A percentile compares a stretch with the other conserved stretches of the same genome.
Conservation (phyloP, 2,329 filamentous ascomycete species). For the Botryotinia calthae region DNA sequence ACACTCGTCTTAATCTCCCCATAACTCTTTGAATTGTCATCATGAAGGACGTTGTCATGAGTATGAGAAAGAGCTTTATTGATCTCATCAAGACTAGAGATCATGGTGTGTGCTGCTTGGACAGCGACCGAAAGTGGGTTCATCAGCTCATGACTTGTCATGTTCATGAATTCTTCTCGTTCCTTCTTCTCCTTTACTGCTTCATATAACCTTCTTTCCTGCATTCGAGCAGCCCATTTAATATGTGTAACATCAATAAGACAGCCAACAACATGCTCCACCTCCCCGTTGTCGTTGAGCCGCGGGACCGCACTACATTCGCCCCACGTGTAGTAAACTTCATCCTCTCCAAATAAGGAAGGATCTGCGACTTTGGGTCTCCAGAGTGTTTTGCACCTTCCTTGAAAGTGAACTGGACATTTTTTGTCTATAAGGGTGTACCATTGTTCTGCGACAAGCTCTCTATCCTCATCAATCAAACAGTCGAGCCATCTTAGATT, state of each 20-base stretch:
- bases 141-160: conserved; percentile 47
- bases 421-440: not conserved
- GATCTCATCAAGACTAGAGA: conserved; percentile 72
- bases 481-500: not conserved
- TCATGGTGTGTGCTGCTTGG: conserved; percentile 67
- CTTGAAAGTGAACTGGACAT: not conserved
- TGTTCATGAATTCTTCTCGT: conserved; percentile 78
- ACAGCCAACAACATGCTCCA: conserved; percentile 28
- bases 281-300: conserved; percentile 24
- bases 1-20: not conserved
- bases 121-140: not conserved
- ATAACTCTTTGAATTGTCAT: not conserved
- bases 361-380: not conserved
- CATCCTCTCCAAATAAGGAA: not conserved
- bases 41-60: conserved; percentile 22
- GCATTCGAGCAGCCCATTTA: conserved; percentile 21
- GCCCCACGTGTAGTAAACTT: not conserved
- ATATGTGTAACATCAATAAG: conserved; percentile 23
- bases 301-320: not conserved
- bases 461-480: not conserved
- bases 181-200: conserved; percentile 60
- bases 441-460: not conserved
- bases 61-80: conserved; percentile 48
- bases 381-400: conserved; percentile 7
- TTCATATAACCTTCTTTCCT: conserved; percentile 43